Percentiles rank a stretch among this genome's conserved stretches.
phyloP scores from a whole-genome alignment of 139 green algal species.

The Closterium sp. region DNA sequence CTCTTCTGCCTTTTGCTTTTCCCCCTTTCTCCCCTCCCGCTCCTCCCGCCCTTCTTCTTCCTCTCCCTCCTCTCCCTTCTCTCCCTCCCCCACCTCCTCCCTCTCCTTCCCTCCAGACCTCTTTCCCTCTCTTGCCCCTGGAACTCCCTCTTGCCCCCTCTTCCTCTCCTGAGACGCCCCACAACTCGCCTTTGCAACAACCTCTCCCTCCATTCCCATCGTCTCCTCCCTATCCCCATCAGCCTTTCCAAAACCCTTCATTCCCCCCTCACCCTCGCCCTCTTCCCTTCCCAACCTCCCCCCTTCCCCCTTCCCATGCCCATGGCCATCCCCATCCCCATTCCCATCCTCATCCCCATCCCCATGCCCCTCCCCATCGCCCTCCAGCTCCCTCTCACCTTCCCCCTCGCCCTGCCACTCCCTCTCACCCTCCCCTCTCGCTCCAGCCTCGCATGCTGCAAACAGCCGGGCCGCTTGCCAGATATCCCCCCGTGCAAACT shows the following conservation, averaged over 20 bases:
- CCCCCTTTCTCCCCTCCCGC: too few relatives aligned
- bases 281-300: not conserved
- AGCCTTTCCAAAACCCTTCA: not conserved
- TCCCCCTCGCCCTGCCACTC: not conserved
- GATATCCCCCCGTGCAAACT: not conserved
- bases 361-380: not conserved
- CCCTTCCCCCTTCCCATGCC: not conserved
- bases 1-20: not conserved
- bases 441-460: not conserved
- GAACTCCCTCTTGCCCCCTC: too few relatives aligned
- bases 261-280: not conserved
- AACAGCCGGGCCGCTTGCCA: not conserved
- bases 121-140: not conserved
- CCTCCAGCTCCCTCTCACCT: not conserved
- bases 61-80: too few relatives aligned
- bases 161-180: not conserved
- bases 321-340: too few relatives aligned
- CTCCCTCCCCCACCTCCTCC: too few relatives aligned
- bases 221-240: not conserved
- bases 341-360: not conserved
- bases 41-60: too few relatives aligned
- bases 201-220: not conserved
- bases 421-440: not conserved
- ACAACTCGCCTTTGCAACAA: too few relatives aligned
- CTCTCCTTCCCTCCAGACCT: too few relatives aligned